Conservation (phyloP, 2,329 filamentous ascomycete genomes). For the Fusarium buharicum region DNA sequence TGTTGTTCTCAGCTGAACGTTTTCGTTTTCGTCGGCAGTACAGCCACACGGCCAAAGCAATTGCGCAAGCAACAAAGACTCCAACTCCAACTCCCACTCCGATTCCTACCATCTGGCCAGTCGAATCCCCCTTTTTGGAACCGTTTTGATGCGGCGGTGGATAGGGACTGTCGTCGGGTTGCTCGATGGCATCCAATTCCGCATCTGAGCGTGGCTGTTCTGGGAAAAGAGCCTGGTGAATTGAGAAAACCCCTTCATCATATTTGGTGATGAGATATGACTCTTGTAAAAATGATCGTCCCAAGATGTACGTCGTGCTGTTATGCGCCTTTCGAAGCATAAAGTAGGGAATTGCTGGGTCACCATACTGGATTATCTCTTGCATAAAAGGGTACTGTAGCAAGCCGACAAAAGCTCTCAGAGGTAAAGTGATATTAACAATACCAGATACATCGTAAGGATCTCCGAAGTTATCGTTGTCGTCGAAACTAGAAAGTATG, state of each 20-base stretch:
- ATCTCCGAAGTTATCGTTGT: constrained; percentile 61
- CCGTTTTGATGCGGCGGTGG: constrained; percentile 47
- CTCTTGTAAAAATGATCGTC: constrained; percentile 76
- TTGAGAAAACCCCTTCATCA: constrained; percentile 62
- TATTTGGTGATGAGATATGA: constrained; percentile 69
- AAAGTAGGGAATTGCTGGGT: constrained; percentile 68
- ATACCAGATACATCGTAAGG: constrained; percentile 62
- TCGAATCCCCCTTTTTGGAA: constrained; percentile 49
- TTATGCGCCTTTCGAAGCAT: constrained; percentile 68
- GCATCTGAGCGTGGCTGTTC: constrained; percentile 53
- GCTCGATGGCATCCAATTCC: constrained; percentile 56
- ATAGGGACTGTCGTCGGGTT: constrained; percentile 59
- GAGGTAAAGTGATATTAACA: constrained; percentile 66
- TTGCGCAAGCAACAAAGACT: constrained; percentile 46
- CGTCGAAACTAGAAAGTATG: constrained; percentile 65
- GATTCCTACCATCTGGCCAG: constrained; percentile 58
- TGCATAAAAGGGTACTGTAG: constrained; percentile 62
- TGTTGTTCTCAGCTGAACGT: constrained; percentile 32
- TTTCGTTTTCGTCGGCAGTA: constrained; percentile 51
- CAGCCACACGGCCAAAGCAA: constrained; percentile 48
- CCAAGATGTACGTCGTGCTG: constrained; percentile 68
- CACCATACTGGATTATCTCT: constrained; percentile 56
- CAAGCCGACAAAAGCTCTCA: constrained; percentile 61
- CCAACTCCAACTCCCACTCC: constrained; percentile 58
- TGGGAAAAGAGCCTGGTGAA: constrained; percentile 67